Percentiles rank a stretch among this genome's conserved stretches.
Conservation (phyloP, 2,329 filamentous ascomycete species). For the Juglanconis sp. region DNA sequence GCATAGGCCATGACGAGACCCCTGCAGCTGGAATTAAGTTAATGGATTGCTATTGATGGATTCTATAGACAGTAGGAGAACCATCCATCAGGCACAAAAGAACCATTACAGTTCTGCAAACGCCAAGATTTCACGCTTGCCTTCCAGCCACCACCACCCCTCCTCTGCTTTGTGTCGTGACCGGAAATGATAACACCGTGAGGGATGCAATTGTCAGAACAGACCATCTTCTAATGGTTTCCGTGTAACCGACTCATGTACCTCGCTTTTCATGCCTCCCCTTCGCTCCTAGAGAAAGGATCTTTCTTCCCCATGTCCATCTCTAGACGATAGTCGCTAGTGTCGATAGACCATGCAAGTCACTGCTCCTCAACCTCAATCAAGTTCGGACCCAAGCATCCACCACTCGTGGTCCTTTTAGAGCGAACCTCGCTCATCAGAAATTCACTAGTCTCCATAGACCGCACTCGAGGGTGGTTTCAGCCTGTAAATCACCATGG, state of each 20-base stretch:
- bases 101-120: background rate
- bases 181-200: background rate
- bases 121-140: background rate
- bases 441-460: background rate
- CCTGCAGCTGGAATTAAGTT: background rate
- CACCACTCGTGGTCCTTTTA: background rate
- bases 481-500: background rate
- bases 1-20: constrained; percentile 4
- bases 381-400: background rate
- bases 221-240: background rate
- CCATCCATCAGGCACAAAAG: background rate
- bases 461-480: constrained; percentile 1
- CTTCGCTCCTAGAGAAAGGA: background rate
- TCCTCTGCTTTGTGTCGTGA: background rate
- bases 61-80: background rate
- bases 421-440: background rate
- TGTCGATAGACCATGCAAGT: background rate
- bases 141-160: background rate
- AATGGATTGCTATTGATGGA: background rate
- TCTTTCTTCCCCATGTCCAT: background rate
- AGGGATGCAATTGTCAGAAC: background rate
- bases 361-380: background rate
- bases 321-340: background rate
- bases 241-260: background rate
- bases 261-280: background rate